Base-by-base conservation (phyloP, 202 grass and related monocot species). In the Bolboschoenoplectus hybrid region DNA sequence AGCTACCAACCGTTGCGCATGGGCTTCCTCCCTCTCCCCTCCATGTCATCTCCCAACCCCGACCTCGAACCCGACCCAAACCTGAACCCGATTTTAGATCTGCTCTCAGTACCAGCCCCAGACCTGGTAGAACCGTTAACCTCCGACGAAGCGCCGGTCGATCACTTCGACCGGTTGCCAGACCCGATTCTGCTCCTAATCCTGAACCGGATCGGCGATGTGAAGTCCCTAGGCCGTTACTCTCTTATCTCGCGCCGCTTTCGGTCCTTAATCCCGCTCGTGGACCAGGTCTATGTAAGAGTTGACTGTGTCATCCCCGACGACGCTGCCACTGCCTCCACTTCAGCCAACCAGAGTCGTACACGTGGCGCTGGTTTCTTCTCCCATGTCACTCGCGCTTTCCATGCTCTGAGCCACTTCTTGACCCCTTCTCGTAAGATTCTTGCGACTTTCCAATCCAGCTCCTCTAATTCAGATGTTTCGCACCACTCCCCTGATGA, bases 271-370 rank as follows among this genome's bases (percentile, higher is more conserved):
- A 83, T 92, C 6, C 92, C 89, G 0, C 92, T 97, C 85, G 95
- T 97, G 19, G 92, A 93, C 85, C 89, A 74, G 69, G 95, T 93
- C 53, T 86, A 93, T 52, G 91, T 97, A 60, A 86, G 91, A 87
- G 91, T 97, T 84, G 92, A 97, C 86, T 97, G 95, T 88, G 92
- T 97, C 36, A 93, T 97, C 85, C 89, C 91, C 17, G 92, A 97
- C 80, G 91, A 97, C 46, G 87, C 91, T 56, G 32, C 84, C 39
- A 80, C 65, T 4, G 34, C 79, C n/a, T 44, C 67, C 17, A 46
- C 78, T 13, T 38, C 50, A 50, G 82, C 79, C 3, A 82, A 82
- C 1, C 87, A 85, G 3, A 81, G 51, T 58, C 85, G 88, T n/a
- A 81, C 85, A 55, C 88, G 91, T 53, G 92, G 85, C 86, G 84